These are phyloP conservation scores for Tylopilus sp. DNA, from an alignment of 768 basidiomycete species.

Conservation along the genomic window DNA sequence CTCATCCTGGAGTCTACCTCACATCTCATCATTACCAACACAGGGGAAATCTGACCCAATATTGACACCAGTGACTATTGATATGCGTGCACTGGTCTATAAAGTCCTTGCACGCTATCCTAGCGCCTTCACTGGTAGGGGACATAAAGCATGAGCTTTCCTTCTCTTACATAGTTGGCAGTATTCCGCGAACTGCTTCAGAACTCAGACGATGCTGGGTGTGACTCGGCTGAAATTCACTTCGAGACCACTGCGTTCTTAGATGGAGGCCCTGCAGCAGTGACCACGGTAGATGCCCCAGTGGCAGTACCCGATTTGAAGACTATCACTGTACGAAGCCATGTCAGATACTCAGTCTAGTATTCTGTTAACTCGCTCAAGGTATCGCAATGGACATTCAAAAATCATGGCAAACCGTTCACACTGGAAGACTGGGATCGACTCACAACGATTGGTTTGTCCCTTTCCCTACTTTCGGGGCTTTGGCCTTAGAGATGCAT, in stretches of 20 bases:
- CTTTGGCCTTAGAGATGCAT: not conserved
- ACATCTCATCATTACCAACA: too few relatives aligned
- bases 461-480: not conserved
- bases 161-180: too few relatives aligned
- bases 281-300: not conserved
- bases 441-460: not conserved
- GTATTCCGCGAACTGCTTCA: too few relatives aligned
- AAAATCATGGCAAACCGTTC: not conserved
- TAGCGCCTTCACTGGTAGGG: too few relatives aligned
- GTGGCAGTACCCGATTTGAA: not conserved
- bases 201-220: too few relatives aligned
- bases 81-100: too few relatives aligned
- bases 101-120: too few relatives aligned
- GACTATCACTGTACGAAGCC: not conserved
- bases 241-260: not conserved
- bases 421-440: not conserved
- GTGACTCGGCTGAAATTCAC: too few relatives aligned
- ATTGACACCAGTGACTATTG: too few relatives aligned
- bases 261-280: not conserved
- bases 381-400: constrained; percentile 4
- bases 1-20: too few relatives aligned
- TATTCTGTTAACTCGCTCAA: not conserved
- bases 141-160: too few relatives aligned
- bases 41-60: too few relatives aligned
- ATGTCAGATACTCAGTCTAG: not conserved